phyloP scores from a whole-genome alignment of 1,284 basidiomycete species.

The Pseudozyma flocculosa region DNA sequence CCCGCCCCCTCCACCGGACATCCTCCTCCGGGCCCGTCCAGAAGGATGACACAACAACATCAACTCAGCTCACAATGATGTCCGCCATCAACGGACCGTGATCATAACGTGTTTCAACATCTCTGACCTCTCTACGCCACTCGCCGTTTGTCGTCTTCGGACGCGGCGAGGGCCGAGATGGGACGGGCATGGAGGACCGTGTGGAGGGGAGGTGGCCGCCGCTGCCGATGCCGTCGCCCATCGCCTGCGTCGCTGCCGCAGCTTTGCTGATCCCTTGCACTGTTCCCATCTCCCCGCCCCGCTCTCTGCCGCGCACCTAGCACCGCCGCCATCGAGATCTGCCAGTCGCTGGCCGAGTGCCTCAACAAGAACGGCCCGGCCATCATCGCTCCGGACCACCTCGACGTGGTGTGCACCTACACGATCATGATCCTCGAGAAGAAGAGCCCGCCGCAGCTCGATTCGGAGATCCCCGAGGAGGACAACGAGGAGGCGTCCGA shows the following conservation, averaged over 20 bases:
- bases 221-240: not conserved
- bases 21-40: no score
- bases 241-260: no score
- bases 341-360: constrained; percentile 82
- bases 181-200: no score
- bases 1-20: no score
- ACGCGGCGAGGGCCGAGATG: no score
- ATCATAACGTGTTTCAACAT: constrained; percentile 42
- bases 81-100: constrained; percentile 54
- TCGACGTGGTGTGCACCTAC: constrained; percentile 63
- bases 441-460: constrained; percentile 75
- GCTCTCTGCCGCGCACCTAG: no score
- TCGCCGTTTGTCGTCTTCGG: no score
- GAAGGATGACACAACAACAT: constrained; percentile 68
- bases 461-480: constrained; percentile 85
- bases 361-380: constrained; percentile 86
- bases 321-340: constrained; percentile 80
- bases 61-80: constrained; percentile 85
- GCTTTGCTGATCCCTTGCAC: no score
- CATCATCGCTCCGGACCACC: constrained; percentile 63
- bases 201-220: no score
- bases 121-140: constrained; percentile 36
- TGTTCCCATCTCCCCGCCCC: no score
- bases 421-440: constrained; percentile 70
- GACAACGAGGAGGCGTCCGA: constrained; percentile 74